Base-by-base conservation (phyloP, 2,329 filamentous ascomycete species). In the Beauveria medogensis region DNA sequence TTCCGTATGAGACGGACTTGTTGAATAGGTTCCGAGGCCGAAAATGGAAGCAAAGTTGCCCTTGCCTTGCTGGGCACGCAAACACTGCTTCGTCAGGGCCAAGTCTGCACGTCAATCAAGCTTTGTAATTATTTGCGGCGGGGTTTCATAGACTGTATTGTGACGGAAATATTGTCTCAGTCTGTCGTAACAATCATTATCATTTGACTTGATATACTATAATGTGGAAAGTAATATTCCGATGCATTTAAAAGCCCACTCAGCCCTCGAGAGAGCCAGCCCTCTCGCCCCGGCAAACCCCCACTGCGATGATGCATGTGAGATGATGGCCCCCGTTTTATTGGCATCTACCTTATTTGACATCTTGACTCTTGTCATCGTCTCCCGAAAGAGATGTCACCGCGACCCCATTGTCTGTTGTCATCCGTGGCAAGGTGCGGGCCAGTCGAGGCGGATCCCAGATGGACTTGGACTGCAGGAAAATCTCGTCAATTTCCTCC, bases 401-500 rank as follows among this genome's bases (percentile, higher is more conserved):
- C 3, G 28, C 9, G 30, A 54, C 34, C 5, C 51, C 58, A 9
- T 28, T 28, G 1, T 53, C 47, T 34, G 41, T 52, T 16, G 46
- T 57, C 53, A 62, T 58, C 22, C 26, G 47, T 6, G 61, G 61
- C 37, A 63, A 9, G 5, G 24, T 56, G 5, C 57, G 43, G 6
- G 61, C 61, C n/a, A 63, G n/a, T 5, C 55, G 46, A 18, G 53
- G 52, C 16, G 61, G 61, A 53, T 63, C 61, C 61, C 56, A 62
- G 51, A 64, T 59, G 4, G 47, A 58, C 58, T 61, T 61, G 37
- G 47, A 54, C 50, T 63, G 60, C 55, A 46, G 34, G 30, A 71
- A 71, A 60, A 71, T 69, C 8, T 69, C 52, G 64, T 88, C 85
- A 71, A 88, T 81, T 66, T 87, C 85, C 70, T 88, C 85, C n/a